Evolutionary conservation across 192 early-diverging fungal genomes (phyloP).

Genomic region (Coemansia sp.): DNA sequence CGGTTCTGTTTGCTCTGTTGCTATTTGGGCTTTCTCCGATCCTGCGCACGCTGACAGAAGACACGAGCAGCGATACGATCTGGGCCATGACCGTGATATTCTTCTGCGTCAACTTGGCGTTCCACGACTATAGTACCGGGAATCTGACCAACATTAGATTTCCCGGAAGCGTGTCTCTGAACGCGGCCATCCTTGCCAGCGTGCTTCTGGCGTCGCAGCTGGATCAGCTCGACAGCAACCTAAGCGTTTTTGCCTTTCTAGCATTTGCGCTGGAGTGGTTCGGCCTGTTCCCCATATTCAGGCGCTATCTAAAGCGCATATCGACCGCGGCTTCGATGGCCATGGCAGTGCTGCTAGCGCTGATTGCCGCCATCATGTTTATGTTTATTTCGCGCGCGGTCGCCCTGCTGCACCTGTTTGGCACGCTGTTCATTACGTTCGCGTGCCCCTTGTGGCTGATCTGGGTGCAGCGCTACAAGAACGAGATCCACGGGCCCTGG

Average conservation of each 20-base stretch:
- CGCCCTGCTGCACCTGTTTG: constrained; percentile 63
- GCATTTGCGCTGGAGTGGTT: constrained; percentile 88
- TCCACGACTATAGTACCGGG: constrained; percentile 77
- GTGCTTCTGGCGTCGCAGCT: constrained; percentile 88
- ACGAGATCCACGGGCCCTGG: constrained; percentile 97
- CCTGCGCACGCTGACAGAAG: constrained; percentile 84
- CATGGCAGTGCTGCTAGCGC: constrained; percentile 59
- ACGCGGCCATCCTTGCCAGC: constrained; percentile 92
- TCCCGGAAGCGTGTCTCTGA: constrained; percentile 94
- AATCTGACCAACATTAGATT: constrained; percentile 59
- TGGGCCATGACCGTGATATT: constrained; percentile 85
- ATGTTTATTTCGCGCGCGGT: constrained; percentile 66
- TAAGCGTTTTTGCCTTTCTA: constrained; percentile 86
- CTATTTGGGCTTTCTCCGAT: constrained; percentile 86
- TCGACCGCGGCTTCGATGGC: constrained; percentile 54
- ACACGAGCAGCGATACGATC: constrained; percentile 88
- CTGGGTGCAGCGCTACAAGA: constrained; percentile 93
- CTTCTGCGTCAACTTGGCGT: constrained; percentile 82
- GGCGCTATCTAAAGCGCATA: constrained; percentile 69
- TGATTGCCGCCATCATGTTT: constrained; percentile 63
- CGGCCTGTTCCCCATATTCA: constrained; percentile 90
- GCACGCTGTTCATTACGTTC: constrained; percentile 77
- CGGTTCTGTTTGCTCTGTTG: constrained; percentile 69
- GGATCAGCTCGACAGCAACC: constrained; percentile 68
- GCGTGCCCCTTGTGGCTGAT: constrained; percentile 89